A percentile compares a stretch with the other conserved stretches of the same genome.
Conservation (phyloP, 176 grass and related monocot genomes). For the Microstegium vimineum region DNA sequence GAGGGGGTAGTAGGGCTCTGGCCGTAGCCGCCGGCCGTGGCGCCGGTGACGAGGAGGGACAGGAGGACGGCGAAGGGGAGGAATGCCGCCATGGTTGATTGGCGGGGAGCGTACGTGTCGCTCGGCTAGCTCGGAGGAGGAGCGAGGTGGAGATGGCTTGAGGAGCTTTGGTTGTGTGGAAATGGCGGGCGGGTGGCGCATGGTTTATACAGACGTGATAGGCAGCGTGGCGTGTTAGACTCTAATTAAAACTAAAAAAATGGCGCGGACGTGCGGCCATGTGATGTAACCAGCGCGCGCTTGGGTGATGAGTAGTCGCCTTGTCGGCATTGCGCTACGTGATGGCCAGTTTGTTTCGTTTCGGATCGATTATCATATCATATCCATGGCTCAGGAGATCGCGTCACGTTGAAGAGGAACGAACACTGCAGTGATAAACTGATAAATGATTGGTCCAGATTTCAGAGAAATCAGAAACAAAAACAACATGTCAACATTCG, state of each 20-base stretch:
- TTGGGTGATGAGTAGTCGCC: not conserved
- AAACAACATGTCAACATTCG: no score
- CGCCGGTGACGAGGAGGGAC: slow-evolving; percentile 14
- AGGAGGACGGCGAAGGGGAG: slow-evolving; percentile 16
- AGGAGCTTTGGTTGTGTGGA: not conserved
- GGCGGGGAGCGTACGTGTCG: not conserved
- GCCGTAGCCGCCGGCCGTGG: not conserved
- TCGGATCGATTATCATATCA: no score
- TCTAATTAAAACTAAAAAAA: no score
- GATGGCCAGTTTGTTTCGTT: slow-evolving; percentile 26
- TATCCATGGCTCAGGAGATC: not conserved
- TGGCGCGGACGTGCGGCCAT: slow-evolving; percentile 37
- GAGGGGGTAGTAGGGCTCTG: not conserved
- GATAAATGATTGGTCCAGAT: not conserved
- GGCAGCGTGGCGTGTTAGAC: not conserved
- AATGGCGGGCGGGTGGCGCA: not conserved
- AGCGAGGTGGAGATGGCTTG: not conserved
- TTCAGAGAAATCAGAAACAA: no score
- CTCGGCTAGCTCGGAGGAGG: not conserved
- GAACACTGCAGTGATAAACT: not conserved
- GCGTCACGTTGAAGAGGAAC: not conserved
- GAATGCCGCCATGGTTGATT: slow-evolving; percentile 26
- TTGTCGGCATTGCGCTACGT: slow-evolving; percentile 23
- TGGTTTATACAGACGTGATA: slow-evolving; percentile 23
- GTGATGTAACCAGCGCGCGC: no score